Evolutionary conservation across 2,329 filamentous ascomycete species (phyloP), one percentile per base, ranked within the genome.

Genomic region (Exophiala lecanii-corni): DNA sequence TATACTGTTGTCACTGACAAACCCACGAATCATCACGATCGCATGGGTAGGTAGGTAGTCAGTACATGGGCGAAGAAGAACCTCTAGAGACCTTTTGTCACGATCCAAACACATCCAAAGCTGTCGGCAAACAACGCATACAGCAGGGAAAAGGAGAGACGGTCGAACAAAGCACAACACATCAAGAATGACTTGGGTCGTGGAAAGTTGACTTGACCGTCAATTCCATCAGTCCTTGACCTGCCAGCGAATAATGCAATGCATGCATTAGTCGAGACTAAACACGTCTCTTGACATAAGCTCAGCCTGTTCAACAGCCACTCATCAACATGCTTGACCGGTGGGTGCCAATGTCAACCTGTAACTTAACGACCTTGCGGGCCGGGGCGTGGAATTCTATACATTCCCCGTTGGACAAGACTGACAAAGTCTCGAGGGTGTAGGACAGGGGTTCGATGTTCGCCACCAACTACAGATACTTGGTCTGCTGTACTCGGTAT

Each of bases 181-280:
- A n/a, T n/a, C n/a, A n/a, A n/a, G n/a, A n/a, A n/a, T n/a, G n/a
- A n/a, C n/a, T n/a, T n/a, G n/a, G n/a, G n/a, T n/a, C n/a, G n/a
- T n/a, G n/a, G n/a, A n/a, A n/a, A n/a, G n/a, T n/a, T n/a, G n/a
- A n/a, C n/a, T n/a, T n/a, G n/a, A n/a, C n/a, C n/a, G 23, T 26
- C 23, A 26, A 26, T 6, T 26, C 23, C 6, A 7, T 26, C 23
- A 6, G 12, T 6, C 6, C 23, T 6, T 7, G 42, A 36, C 15
- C 35, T 54, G 51, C 51, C 51, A 54, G 36, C 51, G 48, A 54
- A 54, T 54, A 45, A 47, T 49, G 50, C 47, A 30, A 26, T 41
- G 48, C 45, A 42, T 53, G 51, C 51, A 51, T 54, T 54, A 54
- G 51, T 41, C 43, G 42, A 44, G 31, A 42, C 42, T 48, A 40